Evolutionary conservation across 2,329 filamentous ascomycete genomes (phyloP), one percentile per base, ranked within the genome.

Genomic region (Ophiostoma ulmi): DNA sequence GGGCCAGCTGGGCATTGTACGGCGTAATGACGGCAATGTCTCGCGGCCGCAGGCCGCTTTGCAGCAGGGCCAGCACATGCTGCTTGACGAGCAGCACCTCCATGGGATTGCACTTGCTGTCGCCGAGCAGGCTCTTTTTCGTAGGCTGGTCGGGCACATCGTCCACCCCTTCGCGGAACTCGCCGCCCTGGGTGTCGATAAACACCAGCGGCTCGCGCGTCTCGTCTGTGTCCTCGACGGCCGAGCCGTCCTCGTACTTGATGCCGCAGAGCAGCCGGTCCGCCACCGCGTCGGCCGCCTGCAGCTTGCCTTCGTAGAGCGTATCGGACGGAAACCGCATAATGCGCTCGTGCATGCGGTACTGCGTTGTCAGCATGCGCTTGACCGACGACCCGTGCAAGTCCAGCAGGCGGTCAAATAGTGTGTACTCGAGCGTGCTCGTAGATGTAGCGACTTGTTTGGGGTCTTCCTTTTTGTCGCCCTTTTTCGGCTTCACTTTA

Each of bases 291-390:
- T 94, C 91, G 1, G 91, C 93, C 0, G 95, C 94, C 2, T 94
- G 82, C 0, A 99, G 86, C 76, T 90, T 90, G 1, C 87, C 87
- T 72, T 92, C 92, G 80, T 99, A 99, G 13, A 98, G 84, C 77
- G 94, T 90, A 73, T 91, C 86, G 0, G 94, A 97, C 0, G 95
- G 94, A 76, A 97, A 99, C 7, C 88, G 86, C 94, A 98, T 98
- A 76, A 99, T 98, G 70, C 85, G 88, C 77, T 97, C 91, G 78
- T 99, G 93, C 95, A 99, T 99, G 52, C 95, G 93, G 79, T 99
- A 99, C 81, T 99, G 95, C 5, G 91, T 97, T 4, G 93, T 98
- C 35, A 99, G 87, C 92, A 98, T 97, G 69, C 91, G 86, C 82
- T 98, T 98, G 81, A 99, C 93, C 5, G 83, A 83, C 0, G 88